A percentile compares a stretch with the other conserved stretches of the same genome.
phyloP scores from a whole-genome alignment of 371 early-diverging fungal species.

The Sporodiniella umbellata region DNA sequence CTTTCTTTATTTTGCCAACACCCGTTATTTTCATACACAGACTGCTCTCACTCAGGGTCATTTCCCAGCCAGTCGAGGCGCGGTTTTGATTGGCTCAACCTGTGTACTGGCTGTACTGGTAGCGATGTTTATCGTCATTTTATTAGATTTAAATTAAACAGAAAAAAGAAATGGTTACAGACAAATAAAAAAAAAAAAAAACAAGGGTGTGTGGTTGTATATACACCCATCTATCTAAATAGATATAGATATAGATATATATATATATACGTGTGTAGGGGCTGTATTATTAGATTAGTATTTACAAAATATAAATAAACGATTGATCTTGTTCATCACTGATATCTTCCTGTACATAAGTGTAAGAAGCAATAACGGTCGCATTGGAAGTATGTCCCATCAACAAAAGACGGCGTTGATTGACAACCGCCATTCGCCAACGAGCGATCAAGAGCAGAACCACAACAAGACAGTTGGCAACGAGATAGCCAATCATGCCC shows the following conservation, averaged over 20 bases:
- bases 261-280: conserved; percentile 22
- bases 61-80: conserved; percentile 75
- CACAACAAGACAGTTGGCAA: conserved; percentile 15
- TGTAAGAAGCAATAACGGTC: conserved; percentile 4
- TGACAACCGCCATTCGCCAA: conserved; percentile 20
- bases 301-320: conserved; percentile 34
- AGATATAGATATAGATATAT: too few species aligned
- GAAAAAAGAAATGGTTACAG: too few species aligned
- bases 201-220: too few species aligned
- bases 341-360: conserved; percentile 29
- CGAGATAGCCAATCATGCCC: conserved; percentile 24
- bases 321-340: conserved; percentile 39
- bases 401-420: conserved; percentile 18
- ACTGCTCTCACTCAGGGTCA: conserved; percentile 59
- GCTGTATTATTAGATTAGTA: conserved; percentile 35
- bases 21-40: conserved; percentile 74
- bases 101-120: conserved; percentile 44
- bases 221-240: too few species aligned
- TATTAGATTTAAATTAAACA: conserved; percentile 10
- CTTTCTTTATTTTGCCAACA: conserved; percentile 66
- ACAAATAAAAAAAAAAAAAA: too few species aligned
- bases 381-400: conserved; percentile 12
- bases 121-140: conserved; percentile 40
- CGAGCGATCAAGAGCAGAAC: conserved; percentile 19
- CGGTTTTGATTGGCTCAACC: conserved; percentile 49